Evolutionary conservation across 2,329 filamentous ascomycete species (phyloP).

Genomic region (Fusarium oligoseptatum): DNA sequence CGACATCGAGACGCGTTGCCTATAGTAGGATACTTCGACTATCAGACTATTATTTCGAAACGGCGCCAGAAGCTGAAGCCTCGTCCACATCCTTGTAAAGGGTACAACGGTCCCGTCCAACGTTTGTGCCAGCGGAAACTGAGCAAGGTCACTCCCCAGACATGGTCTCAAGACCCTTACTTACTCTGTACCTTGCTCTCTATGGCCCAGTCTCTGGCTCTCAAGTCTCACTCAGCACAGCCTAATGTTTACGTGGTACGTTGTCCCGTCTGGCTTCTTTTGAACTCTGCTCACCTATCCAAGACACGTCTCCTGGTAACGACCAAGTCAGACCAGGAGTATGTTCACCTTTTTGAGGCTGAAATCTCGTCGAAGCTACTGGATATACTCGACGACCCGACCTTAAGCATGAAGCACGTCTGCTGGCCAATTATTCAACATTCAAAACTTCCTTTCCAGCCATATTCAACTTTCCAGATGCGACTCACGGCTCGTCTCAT

Average conservation of each 20-base stretch:
- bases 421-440: neutral
- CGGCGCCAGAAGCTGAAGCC: neutral
- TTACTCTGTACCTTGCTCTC: slow-evolving; percentile 13
- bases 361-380: neutral
- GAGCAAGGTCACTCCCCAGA: neutral
- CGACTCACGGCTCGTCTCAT: neutral
- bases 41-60: neutral
- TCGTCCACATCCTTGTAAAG: neutral
- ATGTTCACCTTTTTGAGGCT: slow-evolving; percentile 11
- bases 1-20: neutral
- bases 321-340: neutral
- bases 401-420: neutral
- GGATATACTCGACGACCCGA: neutral
- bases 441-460: neutral
- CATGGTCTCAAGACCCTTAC: slow-evolving; percentile 14
- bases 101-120: slow-evolving; percentile 1
- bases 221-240: neutral
- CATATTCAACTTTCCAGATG: neutral
- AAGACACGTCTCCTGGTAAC: slow-evolving; percentile 10
- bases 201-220: slow-evolving; percentile 6
- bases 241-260: neutral
- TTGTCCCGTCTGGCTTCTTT: neutral
- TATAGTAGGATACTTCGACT: slow-evolving; percentile 10
- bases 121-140: neutral
- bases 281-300: neutral